Evolutionary conservation across 345 rosid genomes (phyloP).

Genomic region (Angophora floribunda): DNA sequence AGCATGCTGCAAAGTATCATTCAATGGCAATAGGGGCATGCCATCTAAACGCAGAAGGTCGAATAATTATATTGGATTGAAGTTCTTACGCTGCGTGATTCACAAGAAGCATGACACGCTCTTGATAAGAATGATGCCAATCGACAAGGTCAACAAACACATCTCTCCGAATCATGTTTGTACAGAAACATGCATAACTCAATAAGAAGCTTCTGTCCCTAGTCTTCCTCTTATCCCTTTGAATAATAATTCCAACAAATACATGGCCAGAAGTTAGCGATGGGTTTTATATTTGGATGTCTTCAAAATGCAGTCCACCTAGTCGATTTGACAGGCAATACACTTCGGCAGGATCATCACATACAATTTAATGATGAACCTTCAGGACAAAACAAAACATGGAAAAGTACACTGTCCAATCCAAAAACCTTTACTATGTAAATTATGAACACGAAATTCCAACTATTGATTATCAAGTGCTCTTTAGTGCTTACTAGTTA

Average conservation of each 20-base stretch:
- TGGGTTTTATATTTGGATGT: neutral
- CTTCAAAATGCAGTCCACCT: neutral
- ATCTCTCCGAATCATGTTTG: neutral
- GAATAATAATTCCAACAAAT: neutral
- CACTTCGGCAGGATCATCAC: neutral
- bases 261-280: neutral
- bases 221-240: neutral
- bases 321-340: neutral
- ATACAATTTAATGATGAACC: neutral
- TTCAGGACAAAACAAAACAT: neutral
- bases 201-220: neutral
- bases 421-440: neutral
- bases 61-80: neutral
- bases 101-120: conserved; percentile 75
- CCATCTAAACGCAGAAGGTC: neutral
- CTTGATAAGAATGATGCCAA: conserved; percentile 75
- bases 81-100: conserved; percentile 51
- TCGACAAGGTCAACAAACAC: conserved; percentile 69
- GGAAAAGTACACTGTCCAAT: neutral
- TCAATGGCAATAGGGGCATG: conserved; percentile 43
- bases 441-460: neutral
- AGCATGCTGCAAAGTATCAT: conserved; percentile 75
- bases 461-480: neutral
- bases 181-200: neutral
- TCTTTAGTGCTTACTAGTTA: neutral